Conservation (phyloP, 768 basidiomycete species). For the Russula foetens region DNA sequence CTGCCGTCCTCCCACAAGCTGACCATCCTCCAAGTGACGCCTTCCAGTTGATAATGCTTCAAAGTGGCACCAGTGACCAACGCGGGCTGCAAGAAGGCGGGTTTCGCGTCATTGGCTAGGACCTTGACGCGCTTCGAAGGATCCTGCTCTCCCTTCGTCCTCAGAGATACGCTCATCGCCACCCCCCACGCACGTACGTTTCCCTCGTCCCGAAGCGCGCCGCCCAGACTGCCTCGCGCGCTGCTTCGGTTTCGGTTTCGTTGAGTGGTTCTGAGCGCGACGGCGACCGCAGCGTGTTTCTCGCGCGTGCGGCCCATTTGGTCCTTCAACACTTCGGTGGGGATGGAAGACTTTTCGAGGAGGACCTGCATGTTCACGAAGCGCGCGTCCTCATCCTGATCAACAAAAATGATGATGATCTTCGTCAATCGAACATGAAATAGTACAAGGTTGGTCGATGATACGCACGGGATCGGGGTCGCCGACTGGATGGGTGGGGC, state of each 20-base stretch:
- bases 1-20: constrained; percentile 80
- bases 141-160: constrained; percentile 9
- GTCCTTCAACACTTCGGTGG: constrained; percentile 58
- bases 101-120: background rate
- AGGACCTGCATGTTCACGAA: constrained; percentile 52
- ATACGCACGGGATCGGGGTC: constrained; percentile 10
- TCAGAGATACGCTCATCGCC: constrained; percentile 18
- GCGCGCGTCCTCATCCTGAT: constrained; percentile 44
- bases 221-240: background rate
- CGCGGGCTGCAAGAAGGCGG: constrained; percentile 57
- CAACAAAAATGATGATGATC: background rate
- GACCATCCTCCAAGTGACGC: constrained; percentile 94
- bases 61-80: constrained; percentile 79
- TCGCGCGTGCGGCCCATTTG: constrained; percentile 52
- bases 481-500: background rate
- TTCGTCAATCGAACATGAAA: background rate
- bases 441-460: background rate
- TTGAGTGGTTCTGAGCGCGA: constrained; percentile 16
- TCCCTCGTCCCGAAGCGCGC: constrained; percentile 4
- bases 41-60: constrained; percentile 89
- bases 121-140: constrained; percentile 23
- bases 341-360: constrained; percentile 69
- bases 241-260: background rate
- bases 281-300: constrained; percentile 11
- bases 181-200: constrained; percentile 9